Conservation (phyloP, 2,329 filamentous ascomycete species). For the Thielaviopsis ethacetica region DNA sequence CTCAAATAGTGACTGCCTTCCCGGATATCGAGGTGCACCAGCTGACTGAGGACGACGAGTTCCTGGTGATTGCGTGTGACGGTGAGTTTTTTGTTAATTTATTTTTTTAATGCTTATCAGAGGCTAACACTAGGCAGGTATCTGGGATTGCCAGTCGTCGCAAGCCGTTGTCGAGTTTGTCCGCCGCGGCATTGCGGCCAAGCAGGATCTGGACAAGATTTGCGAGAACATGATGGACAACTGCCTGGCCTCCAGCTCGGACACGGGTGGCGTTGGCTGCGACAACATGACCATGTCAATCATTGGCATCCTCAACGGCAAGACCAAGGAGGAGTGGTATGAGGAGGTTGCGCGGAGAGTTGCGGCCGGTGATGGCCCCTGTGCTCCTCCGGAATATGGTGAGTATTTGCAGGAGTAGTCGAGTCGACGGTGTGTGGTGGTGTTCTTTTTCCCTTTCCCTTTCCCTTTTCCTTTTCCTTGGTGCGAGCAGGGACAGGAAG, state of each 20-base stretch:
- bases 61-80: constrained; percentile 82
- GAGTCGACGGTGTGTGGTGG: background rate
- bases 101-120: background rate
- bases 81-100: constrained; percentile 37
- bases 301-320: constrained; percentile 75
- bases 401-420: constrained; percentile 38
- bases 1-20: constrained; percentile 94
- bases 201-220: constrained; percentile 86
- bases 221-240: constrained; percentile 99
- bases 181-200: constrained; percentile 84
- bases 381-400: constrained; percentile 98
- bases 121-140: constrained; percentile 45
- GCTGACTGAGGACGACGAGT: constrained; percentile 84
- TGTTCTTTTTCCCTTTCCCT: background rate
- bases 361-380: constrained; percentile 91
- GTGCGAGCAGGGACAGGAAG: background rate
- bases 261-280: constrained; percentile 93
- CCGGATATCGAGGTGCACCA: constrained; percentile 90
- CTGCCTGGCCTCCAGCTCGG: constrained; percentile 91
- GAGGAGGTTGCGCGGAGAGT: constrained; percentile 87
- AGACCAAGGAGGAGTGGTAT: constrained; percentile 96
- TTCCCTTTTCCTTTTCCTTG: constrained; percentile 5
- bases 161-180: constrained; percentile 97
- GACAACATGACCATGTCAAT: constrained; percentile 99
- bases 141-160: constrained; percentile 98